Percentiles rank a stretch among this genome's conserved stretches.
Evolutionary conservation across 2,329 filamentous ascomycete species (phyloP).

Genomic region (Colletotrichum tropicale): DNA sequence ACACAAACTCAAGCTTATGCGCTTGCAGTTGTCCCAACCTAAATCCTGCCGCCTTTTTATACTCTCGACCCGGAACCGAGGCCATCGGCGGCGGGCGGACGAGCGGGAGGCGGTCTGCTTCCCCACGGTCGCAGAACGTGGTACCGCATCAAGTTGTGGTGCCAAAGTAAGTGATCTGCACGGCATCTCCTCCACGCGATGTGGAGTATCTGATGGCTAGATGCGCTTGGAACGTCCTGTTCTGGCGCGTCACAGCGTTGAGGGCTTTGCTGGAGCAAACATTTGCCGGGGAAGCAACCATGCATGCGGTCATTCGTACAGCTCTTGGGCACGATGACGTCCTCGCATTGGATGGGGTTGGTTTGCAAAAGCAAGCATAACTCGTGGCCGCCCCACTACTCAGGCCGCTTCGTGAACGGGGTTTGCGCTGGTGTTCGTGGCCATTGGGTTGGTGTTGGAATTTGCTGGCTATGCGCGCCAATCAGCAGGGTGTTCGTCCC

Average conservation of each 20-base stretch:
- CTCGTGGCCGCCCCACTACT: not conserved
- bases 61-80: not conserved
- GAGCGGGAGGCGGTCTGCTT: not conserved
- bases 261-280: not conserved
- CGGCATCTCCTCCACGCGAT: not conserved
- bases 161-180: not conserved
- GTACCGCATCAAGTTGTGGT: not conserved
- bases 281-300: not conserved
- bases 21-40: not conserved
- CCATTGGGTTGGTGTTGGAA: not conserved
- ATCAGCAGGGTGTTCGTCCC: not conserved
- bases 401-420: not conserved
- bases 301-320: not conserved
- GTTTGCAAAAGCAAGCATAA: not conserved
- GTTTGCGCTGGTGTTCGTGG: not conserved
- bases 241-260: not conserved
- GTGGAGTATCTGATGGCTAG: not conserved
- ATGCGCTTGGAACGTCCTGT: not conserved
- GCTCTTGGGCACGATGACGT: conserved; percentile 1
- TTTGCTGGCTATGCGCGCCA: not conserved
- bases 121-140: not conserved
- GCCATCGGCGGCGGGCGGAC: not conserved
- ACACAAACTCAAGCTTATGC: not conserved
- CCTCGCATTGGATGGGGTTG: not conserved
- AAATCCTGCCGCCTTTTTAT: not conserved